Base-by-base conservation (phyloP, 345 rosid genomes). In the Tarenaya hassleriana region DNA sequence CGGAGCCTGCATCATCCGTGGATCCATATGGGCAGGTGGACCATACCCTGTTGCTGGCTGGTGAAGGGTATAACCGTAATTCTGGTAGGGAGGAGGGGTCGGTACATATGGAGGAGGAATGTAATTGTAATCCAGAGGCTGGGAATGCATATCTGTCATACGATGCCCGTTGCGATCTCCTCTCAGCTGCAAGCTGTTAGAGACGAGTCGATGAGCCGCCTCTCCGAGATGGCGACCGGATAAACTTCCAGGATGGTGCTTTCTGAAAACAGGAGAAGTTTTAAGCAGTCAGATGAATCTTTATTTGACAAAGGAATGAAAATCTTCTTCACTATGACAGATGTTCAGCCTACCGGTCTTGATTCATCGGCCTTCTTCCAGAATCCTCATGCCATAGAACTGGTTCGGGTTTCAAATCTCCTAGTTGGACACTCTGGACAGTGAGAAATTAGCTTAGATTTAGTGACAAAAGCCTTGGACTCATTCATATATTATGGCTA, bases 351-450 rank as follows among this genome's bases (percentile, higher is more conserved):
- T 66, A 60, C 71, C 71, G 60, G 35, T 66, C 66, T 7, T 67
- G 66, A 33, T 53, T 75, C 79, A 70, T 71, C 5, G 86, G 85
- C 64, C 75, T 75, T 72, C 83, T 75, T 45, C 89, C 79, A 41
- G 70, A 60, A 8, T 88, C 95, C 61, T 88, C 95, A 53, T 94
- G 99, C 99, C 99, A 94, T 58, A 94, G 69, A 49, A 67, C 69
- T 53, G 95, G 84, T 34, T 54, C 79, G 42, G 87, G 84, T 71
- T 88, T 78, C 59, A 88, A 43, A 72, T 88, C 95, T 50, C 80
- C 77, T 8, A 55, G 16, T 34, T 75, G 34, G 42, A 94, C 94
- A 31, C 66, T 74, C 98, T 92, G 76, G 42, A 61, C 17, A 7
- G 54, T 32, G 44, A 35, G 12, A 43, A 4, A 56, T 34, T 32